Base-by-base conservation (phyloP, 306 rosid species). In the Glycine soja region DNA sequence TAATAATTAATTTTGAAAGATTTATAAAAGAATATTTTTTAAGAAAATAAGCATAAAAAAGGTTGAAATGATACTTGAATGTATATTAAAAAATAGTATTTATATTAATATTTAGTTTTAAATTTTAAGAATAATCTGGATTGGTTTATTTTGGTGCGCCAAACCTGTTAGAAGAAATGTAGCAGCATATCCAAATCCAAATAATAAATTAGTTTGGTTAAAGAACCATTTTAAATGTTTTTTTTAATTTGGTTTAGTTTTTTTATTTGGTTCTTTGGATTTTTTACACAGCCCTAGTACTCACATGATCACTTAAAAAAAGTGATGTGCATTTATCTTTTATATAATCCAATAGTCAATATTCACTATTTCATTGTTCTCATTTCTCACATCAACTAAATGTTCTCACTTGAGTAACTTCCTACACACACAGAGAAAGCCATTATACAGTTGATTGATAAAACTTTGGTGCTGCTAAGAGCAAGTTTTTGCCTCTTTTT, bases 381-480 rank as follows among this genome's bases (percentile, higher is more conserved):
- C 66, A 24, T 59, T 24, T 59, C 40, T 30, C n/a, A 24, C n/a
- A 10, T 8, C 7, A 24, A 59, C 42, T 10, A 59, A 59, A 10
- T 59, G 66, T 18, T 18, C 36, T 58, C 64, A 58, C 13, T 10
- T 7, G 6, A 59, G 7, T 9, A 59, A 30, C 66, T 24, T 19
- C 34, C 40, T 24, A 63, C 8, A 13, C 46, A 63, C n/a, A 61
- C 24, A 61, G n/a, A 61, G 42, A 63, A 34, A 59, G 15, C 40
- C 70, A 63, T 34, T 5, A 32, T 14, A 24, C 6, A 62, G 40
- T 63, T 63, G 32, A 62, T 11, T 12, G 70, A 63, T 36, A 10
- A 63, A 36, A 34, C 46, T 63, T 10, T 62, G n/a, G 36, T 36
- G 70, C 16, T 62, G 46, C 43, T 62, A 34, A 32, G 68, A 71